phyloP scores from a whole-genome alignment of 2,329 filamentous ascomycete species.

The Hymenoscyphus linearis region DNA sequence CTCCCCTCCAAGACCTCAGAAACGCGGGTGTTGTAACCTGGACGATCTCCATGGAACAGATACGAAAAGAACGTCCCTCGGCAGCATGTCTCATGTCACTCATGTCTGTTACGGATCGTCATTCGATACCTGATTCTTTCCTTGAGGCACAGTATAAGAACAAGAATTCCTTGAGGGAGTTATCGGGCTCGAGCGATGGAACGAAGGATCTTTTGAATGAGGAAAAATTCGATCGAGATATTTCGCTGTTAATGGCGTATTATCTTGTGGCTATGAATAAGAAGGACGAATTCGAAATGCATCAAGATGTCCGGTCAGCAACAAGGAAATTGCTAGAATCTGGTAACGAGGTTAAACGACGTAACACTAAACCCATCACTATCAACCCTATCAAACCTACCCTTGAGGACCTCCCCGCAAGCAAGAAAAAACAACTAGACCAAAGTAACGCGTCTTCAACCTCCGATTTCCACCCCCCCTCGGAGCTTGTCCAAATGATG shows the following conservation, averaged over 20 bases:
- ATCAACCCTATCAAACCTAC: too few relatives aligned
- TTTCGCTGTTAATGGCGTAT: background rate
- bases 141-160: slow-evolving; percentile 4
- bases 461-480: background rate
- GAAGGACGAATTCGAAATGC: background rate
- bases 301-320: background rate
- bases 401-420: background rate
- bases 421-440: too few relatives aligned
- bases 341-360: background rate
- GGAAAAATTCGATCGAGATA: background rate
- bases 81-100: slow-evolving; percentile 20
- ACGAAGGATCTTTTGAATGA: background rate
- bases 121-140: slow-evolving; percentile 22
- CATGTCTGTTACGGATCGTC: slow-evolving; percentile 21
- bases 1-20: too few relatives aligned
- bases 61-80: slow-evolving; percentile 24
- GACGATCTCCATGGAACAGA: slow-evolving; percentile 35
- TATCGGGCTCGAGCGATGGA: background rate
- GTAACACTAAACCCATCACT: background rate
- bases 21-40: too few relatives aligned
- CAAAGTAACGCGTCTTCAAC: too few relatives aligned
- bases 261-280: background rate
- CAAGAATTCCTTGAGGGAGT: slow-evolving; percentile 5
- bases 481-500: background rate
- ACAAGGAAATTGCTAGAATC: background rate